Evolutionary conservation across 2,329 filamentous ascomycete species (phyloP).

Genomic region (Harringtonia lauricola): DNA sequence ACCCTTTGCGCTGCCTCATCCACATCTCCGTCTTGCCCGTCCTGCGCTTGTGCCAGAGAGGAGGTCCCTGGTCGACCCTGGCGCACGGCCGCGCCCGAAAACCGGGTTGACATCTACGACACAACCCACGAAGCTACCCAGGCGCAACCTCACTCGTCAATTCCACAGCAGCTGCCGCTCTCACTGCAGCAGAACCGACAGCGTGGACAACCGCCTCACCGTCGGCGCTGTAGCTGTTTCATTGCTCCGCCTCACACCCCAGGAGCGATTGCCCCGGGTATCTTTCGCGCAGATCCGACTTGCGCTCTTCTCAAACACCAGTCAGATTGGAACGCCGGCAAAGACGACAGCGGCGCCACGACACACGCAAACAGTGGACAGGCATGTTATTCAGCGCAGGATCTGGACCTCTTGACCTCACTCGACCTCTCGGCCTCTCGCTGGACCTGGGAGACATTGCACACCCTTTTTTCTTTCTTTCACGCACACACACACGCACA

Average conservation of each 20-base stretch:
- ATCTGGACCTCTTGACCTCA: too few relatives aligned
- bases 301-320: too few relatives aligned
- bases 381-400: too few relatives aligned
- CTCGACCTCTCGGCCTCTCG: too few relatives aligned
- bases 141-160: conserved; percentile 1
- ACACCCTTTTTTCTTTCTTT: neutral
- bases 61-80: conserved; percentile 5
- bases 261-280: too few relatives aligned
- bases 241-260: too few relatives aligned
- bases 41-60: conserved; percentile 1
- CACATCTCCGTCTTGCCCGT: neutral
- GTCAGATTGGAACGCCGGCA: too few relatives aligned
- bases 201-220: too few relatives aligned
- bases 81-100: conserved; percentile 10
- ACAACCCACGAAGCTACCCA: neutral
- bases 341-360: too few relatives aligned
- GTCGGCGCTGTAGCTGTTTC: too few relatives aligned
- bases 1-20: neutral
- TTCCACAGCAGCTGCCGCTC: neutral
- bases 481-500: neutral
- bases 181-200: neutral
- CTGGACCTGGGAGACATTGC: neutral
- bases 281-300: too few relatives aligned
- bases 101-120: conserved; percentile 4
- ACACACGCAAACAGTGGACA: too few relatives aligned